Percentiles rank a stretch among this genome's conserved stretches.
These are phyloP conservation scores for Lentinula raphanica DNA, from an alignment of 768 basidiomycete genomes.

Conservation along the genomic window DNA sequence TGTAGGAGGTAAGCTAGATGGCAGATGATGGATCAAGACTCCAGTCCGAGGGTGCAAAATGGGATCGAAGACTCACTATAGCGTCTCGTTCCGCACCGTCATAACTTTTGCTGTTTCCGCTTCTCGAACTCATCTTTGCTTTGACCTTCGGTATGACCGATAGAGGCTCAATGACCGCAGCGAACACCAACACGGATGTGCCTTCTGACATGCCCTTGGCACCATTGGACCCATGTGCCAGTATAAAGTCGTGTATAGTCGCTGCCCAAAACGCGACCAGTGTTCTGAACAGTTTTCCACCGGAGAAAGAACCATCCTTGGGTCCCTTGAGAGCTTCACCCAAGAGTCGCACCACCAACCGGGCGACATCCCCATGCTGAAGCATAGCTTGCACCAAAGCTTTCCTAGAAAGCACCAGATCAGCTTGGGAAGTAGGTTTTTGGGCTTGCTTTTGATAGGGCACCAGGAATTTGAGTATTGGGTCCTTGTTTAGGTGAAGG, in stretches of 20 bases:
- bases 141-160: slow-evolving; percentile 13
- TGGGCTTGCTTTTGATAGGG: slow-evolving; percentile 2
- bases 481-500: slow-evolving; percentile 58
- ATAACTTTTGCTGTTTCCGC: neutral
- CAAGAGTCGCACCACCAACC: slow-evolving; percentile 64
- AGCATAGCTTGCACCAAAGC: slow-evolving; percentile 77
- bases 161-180: slow-evolving; percentile 58
- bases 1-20: slow-evolving; percentile 62
- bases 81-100: slow-evolving; percentile 1
- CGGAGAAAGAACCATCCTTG: slow-evolving; percentile 24
- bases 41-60: neutral
- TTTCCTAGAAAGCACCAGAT: slow-evolving; percentile 66
- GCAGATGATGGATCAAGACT: neutral
- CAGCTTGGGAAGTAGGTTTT: slow-evolving; percentile 68
- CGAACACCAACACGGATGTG: slow-evolving; percentile 57
- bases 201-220: slow-evolving; percentile 58
- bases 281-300: slow-evolving; percentile 44
- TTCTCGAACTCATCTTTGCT: slow-evolving; percentile 45
- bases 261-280: slow-evolving; percentile 81
- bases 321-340: slow-evolving; percentile 44
- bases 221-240: slow-evolving; percentile 26
- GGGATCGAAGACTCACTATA: neutral
- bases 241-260: slow-evolving; percentile 74
- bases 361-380: slow-evolving; percentile 62
- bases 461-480: slow-evolving; percentile 59